These are phyloP conservation scores for Microbotryum silenes-acaulis DNA, from an alignment of 1,284 basidiomycete genomes.

Conservation along the genomic window DNA sequence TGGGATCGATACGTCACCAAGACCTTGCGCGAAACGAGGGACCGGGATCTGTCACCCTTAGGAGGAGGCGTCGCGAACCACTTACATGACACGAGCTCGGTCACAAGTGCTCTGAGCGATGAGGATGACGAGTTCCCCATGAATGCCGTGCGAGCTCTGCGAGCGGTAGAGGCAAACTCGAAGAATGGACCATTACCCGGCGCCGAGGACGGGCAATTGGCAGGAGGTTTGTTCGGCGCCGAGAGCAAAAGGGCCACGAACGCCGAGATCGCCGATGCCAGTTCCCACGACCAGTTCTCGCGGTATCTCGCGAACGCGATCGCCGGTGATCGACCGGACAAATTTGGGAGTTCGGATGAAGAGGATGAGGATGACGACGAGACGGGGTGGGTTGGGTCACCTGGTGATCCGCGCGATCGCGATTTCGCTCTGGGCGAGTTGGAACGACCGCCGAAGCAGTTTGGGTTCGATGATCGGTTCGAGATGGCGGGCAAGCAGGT, in stretches of 20 bases:
- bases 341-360: constrained; percentile 33
- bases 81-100: constrained; percentile 44
- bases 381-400: constrained; percentile 65
- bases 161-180: constrained; percentile 19
- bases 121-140: constrained; percentile 37
- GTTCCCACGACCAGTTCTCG: constrained; percentile 58
- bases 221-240: background rate
- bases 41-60: constrained; percentile 64
- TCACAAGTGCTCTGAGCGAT: constrained; percentile 32
- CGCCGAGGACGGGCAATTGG: background rate
- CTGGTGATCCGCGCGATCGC: constrained; percentile 54
- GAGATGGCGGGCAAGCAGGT: constrained; percentile 44
- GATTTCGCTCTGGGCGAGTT: constrained; percentile 51
- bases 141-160: constrained; percentile 23
- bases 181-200: background rate
- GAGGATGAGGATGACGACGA: constrained; percentile 45
- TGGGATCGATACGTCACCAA: constrained; percentile 84
- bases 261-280: constrained; percentile 17
- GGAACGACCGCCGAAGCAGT: constrained; percentile 34
- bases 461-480: constrained; percentile 37
- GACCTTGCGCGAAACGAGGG: constrained; percentile 74
- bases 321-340: constrained; percentile 44
- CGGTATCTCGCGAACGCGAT: constrained; percentile 66
- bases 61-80: constrained; percentile 53
- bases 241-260: no score